These are phyloP conservation scores for Pseudogymnoascus sp. DNA, from an alignment of 2,329 filamentous ascomycete genomes.

Conservation along the genomic window DNA sequence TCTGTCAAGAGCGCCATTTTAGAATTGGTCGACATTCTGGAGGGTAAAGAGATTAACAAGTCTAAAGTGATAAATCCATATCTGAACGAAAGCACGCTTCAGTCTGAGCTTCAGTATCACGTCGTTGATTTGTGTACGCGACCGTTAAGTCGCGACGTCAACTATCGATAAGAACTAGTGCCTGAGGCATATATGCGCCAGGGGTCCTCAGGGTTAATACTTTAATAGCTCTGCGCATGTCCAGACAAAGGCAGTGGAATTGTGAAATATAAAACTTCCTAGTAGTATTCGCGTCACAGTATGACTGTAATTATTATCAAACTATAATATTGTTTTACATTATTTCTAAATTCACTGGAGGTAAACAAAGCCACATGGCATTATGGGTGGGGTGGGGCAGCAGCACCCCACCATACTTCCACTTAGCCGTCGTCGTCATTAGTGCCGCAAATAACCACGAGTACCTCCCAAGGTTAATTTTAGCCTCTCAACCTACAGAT, in stretches of 20 bases:
- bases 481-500: conserved; percentile 3
- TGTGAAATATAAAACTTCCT: not conserved
- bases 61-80: conserved; percentile 2
- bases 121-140: conserved; percentile 6
- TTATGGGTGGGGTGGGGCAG: not conserved
- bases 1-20: conserved; percentile 71
- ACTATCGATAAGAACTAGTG: not conserved
- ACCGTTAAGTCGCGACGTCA: not conserved
- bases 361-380: not conserved
- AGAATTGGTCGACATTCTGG: conserved; percentile 23
- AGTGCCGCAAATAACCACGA: not conserved
- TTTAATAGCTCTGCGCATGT: not conserved
- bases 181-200: not conserved
- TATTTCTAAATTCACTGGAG: not conserved
- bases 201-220: not conserved
- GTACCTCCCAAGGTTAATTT: conserved; percentile 5
- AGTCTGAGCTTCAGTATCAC: not conserved
- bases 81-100: not conserved
- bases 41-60: conserved; percentile 10
- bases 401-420: not conserved
- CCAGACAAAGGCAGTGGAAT: not conserved
- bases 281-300: not conserved
- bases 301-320: not conserved
- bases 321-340: not conserved
- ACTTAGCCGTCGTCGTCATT: not conserved